phyloP scores from a whole-genome alignment of 768 basidiomycete genomes.

The Pholiota molesta region DNA sequence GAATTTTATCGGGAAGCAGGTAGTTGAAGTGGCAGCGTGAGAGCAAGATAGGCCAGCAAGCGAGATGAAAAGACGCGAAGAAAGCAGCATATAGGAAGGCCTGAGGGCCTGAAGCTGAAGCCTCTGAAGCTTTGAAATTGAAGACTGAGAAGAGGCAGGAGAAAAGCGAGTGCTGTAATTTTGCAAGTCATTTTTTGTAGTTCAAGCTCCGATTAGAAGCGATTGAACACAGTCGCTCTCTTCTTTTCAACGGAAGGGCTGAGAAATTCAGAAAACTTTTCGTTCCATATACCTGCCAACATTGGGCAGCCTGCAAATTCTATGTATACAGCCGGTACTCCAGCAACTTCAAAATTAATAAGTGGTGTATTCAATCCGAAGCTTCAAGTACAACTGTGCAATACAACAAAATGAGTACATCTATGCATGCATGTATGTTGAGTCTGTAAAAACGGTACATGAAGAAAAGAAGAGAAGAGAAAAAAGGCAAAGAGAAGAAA shows the following conservation, averaged over 20 bases:
- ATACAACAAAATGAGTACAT: slow-evolving; percentile 3
- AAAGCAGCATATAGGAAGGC: neutral
- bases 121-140: too few relatives aligned
- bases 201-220: neutral
- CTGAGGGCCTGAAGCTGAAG: neutral
- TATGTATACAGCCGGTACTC: too few relatives aligned
- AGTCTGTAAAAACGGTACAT: neutral
- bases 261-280: too few relatives aligned
- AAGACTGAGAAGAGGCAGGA: neutral
- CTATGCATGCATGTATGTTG: slow-evolving; percentile 2
- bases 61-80: neutral
- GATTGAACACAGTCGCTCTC: neutral
- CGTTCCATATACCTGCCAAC: too few relatives aligned
- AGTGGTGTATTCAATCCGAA: neutral
- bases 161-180: neutral
- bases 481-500: neutral
- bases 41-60: neutral
- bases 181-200: neutral
- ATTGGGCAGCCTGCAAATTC: too few relatives aligned
- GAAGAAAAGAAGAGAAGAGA: neutral
- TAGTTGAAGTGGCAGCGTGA: too few relatives aligned
- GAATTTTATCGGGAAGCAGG: neutral
- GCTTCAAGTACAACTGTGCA: neutral
- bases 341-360: neutral
- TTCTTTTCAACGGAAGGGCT: too few relatives aligned